Base-by-base conservation (phyloP, 2,329 filamentous ascomycete species). In the Sordariomycetes sp. region DNA sequence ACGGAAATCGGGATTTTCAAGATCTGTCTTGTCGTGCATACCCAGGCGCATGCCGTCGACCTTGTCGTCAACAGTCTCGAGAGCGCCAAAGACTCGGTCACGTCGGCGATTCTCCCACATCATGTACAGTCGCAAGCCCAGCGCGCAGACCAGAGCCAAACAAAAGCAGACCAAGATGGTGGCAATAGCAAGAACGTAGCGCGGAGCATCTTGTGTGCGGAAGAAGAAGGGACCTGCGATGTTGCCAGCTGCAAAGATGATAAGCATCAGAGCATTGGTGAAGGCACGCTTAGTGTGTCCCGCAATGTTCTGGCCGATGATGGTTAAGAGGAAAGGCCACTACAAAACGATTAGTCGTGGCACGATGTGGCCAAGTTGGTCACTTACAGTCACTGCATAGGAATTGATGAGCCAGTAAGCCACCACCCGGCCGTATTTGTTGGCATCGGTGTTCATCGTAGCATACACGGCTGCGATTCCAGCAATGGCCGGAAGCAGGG, bases 201-300 rank as follows among this genome's bases (percentile, higher is more conserved):
- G 39, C 12, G 40, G 46, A 5, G 40, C 40, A 27, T 49, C 45
- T 16, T 45, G 30, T 8, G 32, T 33, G 8, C 44, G 42, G 54
- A 81, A 50, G 2, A 81, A 54, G 36, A 72, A 70, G 0, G 76
- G 76, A 0, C 77, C 77, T 12, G 79, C 61, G 29, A 80, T 71
- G 43, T 82, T 81, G 8, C 76, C 77, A 2, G 69, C 68, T 31
- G 70, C 75, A 42, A 74, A 69, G 7, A 74, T 74, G 20, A 80
- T 61, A 42, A 81, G 60, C 1, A 68, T 52, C 9, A 66, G 49
- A 1, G 68, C 50, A 15, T 68, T 68, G 2, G 55, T 49, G 0
- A 64, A 67, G 0, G 51, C 51, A 30, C 65, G 57, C 27, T 61
- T 61, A 0, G 57, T 61, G 20, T 61, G 54, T 0, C 57, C 55